Evolutionary conservation across 129 eudicot species (phyloP), one percentile per base, ranked within the genome.

Genomic region (Dittrichia graveolens): DNA sequence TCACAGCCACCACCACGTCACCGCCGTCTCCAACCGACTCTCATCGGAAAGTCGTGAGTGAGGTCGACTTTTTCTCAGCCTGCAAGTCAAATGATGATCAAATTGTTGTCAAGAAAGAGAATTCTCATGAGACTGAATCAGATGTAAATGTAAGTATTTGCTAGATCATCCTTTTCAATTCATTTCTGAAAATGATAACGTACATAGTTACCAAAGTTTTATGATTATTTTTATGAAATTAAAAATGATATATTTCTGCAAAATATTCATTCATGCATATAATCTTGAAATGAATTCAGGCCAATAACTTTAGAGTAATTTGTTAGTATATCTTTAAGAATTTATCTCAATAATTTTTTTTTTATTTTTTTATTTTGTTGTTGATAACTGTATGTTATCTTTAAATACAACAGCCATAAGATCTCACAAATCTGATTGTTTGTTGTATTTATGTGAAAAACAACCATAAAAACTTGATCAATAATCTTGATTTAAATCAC

Each of bases 1-100:
- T 62, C 38, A 19, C 11, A 6, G 65, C 45, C 18, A 45, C 63
- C 13, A 10, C 72, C 45, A 47, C 69, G 45, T 52, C 79, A 2
- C 53, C 85, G 0, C 69, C 83, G 55, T 52, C 79, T 4, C 37
- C 38, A 4, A 35, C 4, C 19, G 40, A 60, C 8, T 56, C 42
- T 12, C 61, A 62, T 8, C 66, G 78, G 75, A 70, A 15, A 65
- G 77, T 65, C 34, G 66, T 71, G 19, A 89, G 79, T 37, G 96
- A 75, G 58, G 86, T 92, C 8, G 96, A 92, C 69, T 92, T 92
- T 70, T 92, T 92, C 70, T 79, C 97, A 3, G 73, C 79, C 4
- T 59, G 61, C 63, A 85, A 75, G 74, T 52, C 72, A 44, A 43
- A 60, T 31, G 35, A 78, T 68, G 64, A 67, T 79, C 71, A 61